A percentile compares a stretch with the other conserved stretches of the same genome.
phyloP scores from a whole-genome alignment of 2,329 filamentous ascomycete genomes.

The Scytalidium sp. region DNA sequence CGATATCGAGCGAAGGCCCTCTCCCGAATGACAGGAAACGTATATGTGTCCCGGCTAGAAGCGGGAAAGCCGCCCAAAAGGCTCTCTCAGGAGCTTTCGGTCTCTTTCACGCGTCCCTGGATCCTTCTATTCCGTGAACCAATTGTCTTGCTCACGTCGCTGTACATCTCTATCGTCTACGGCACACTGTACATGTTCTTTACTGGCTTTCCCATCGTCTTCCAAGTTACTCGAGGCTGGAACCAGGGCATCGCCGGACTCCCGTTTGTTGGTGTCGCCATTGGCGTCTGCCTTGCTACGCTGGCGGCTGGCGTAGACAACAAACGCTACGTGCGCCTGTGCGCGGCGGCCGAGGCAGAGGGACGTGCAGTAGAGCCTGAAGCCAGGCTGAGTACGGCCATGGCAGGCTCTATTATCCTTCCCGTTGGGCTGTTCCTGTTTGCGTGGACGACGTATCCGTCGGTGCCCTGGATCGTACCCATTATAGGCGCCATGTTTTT shows the following conservation, averaged over 20 bases:
- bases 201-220: slow-evolving; percentile 71
- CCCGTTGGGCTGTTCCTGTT: slow-evolving; percentile 74
- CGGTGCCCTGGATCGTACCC: slow-evolving; percentile 60
- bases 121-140: slow-evolving; percentile 80
- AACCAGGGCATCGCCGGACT: slow-evolving; percentile 56
- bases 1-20: slow-evolving; percentile 69
- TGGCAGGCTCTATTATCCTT: slow-evolving; percentile 68
- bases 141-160: slow-evolving; percentile 77
- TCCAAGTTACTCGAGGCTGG: slow-evolving; percentile 67
- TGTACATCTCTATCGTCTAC: slow-evolving; percentile 83
- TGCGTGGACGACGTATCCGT: slow-evolving; percentile 56
- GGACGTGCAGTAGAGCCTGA: slow-evolving; percentile 53
- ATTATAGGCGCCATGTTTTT: slow-evolving; percentile 44
- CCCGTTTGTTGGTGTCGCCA: slow-evolving; percentile 51
- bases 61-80: slow-evolving; percentile 57
- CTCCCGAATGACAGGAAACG: slow-evolving; percentile 48
- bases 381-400: slow-evolving; percentile 76
- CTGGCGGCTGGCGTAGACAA: slow-evolving; percentile 34
- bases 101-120: slow-evolving; percentile 85
- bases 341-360: slow-evolving; percentile 32
- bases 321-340: slow-evolving; percentile 43
- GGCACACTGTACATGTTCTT: slow-evolving; percentile 68
- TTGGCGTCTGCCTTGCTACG: slow-evolving; percentile 32
- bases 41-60: slow-evolving; percentile 69
- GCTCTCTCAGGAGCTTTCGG: slow-evolving; percentile 66